Base-by-base conservation (phyloP, 192 early-diverging fungal genomes). In the Haplosporangium gracile region DNA sequence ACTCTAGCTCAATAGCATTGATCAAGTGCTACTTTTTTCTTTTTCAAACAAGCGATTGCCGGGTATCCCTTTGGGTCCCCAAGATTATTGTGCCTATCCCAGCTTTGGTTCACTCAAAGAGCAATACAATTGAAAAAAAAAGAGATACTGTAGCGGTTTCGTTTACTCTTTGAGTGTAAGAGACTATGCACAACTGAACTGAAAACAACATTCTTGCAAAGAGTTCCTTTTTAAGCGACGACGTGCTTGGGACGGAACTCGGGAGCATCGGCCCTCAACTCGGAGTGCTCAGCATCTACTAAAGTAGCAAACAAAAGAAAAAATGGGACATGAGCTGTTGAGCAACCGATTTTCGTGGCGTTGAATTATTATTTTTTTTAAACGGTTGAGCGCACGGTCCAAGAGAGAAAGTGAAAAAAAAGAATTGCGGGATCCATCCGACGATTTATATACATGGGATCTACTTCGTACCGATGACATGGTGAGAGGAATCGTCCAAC, bases 241-340 rank as follows among this genome's bases (percentile, higher is more conserved):
- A 57, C 10, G 38, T 75, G 65, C 71, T 86, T 77, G 47, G 84
- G 84, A 43, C 78, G 84, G 76, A 86, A 86, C 68, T 81, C 84
- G 24, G 84, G 84, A 13, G 84, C 84, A 13, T 86, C 84, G 60
- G 78, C 74, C n/a, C 76, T 77, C 42, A 86, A 76, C 42, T 86
- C 84, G 13, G 84, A 86, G 43, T 86, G 84, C 7, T 81, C 79
- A 7, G 78, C 75, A 71, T 86, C 84, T 86, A 68, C 29, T 7
- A 60, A 55, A 40, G 57, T 53, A 38, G 49, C 0, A 24, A 26
- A 6, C 51, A 32, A 77, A 47, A 55, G 29, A 63, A 43, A 10
- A 53, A 10, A 69, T 16, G 20, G 65, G 11, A 65, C 15, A 70
- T n/a, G 24, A 42, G 13, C 47, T 11, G 36, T 2, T 36, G 36